Conservation (phyloP, 2,329 filamentous ascomycete genomes). For the Beauveria sp. region DNA sequence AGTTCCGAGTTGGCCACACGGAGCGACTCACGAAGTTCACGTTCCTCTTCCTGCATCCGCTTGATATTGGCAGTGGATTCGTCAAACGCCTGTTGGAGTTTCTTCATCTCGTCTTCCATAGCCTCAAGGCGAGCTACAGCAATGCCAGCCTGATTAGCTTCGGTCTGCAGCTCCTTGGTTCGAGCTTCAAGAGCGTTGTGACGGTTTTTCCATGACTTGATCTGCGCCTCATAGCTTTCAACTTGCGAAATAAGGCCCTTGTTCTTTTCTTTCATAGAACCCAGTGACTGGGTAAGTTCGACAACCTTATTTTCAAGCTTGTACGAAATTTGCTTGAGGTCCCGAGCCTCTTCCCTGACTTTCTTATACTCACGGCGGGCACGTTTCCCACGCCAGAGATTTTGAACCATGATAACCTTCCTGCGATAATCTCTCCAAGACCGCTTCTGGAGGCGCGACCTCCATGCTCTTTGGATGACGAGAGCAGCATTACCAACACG, state of each 20-base stretch:
- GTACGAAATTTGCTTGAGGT: conserved; percentile 99
- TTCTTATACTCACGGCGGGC: conserved; percentile 84
- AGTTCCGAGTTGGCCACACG: conserved; percentile 73
- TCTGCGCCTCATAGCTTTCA: conserved; percentile 90
- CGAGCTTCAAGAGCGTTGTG: conserved; percentile 85
- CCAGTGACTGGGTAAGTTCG: conserved; percentile 88
- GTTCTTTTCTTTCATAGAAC: conserved; percentile 90
- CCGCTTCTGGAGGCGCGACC: conserved; percentile 68
- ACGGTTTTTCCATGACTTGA: conserved; percentile 91
- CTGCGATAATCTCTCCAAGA: conserved; percentile 83
- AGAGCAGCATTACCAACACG: conserved; percentile 85
- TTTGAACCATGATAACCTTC: conserved; percentile 86
- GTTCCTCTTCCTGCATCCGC: conserved; percentile 90
- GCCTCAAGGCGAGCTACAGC: conserved; percentile 81
- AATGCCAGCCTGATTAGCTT: conserved; percentile 97
- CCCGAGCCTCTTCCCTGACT: conserved; percentile 88
- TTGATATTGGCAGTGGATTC: conserved; percentile 89
- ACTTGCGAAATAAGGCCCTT: conserved; percentile 81
- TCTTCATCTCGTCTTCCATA: conserved; percentile 94
- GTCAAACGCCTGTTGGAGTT: conserved; percentile 79
- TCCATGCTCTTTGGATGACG: conserved; percentile 86
- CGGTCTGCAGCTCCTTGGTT: conserved; percentile 88
- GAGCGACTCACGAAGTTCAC: conserved; percentile 73
- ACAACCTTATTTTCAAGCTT: conserved; percentile 99
- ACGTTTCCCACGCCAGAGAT: conserved; percentile 77